Base-by-base conservation (phyloP, 1,139 yeast genomes). In the Pichia sp. region DNA sequence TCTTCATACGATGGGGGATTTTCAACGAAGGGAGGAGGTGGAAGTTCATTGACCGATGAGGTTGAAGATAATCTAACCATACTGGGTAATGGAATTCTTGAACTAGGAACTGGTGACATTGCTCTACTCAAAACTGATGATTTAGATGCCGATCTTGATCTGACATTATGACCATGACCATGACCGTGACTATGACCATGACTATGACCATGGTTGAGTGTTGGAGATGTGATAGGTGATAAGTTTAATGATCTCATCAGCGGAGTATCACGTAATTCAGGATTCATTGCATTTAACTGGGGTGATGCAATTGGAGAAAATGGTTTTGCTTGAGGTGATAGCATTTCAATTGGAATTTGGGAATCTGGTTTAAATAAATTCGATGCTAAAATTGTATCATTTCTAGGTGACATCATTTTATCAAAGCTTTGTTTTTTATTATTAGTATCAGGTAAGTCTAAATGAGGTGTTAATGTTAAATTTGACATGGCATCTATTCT, bases 311-410 rank as follows among this genome's bases (percentile, higher is more conserved):
- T 49, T 6, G 68, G 68, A 3, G 68, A 64, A 35, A 63, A 64
- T 8, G 68, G 69, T 48, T 59, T 61, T 7, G 69, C 68, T 40
- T 65, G 69, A 1, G 68, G 82, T 0, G 87, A 77, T 43, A 74
- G 68, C 41, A 82, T 64, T 42, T 70, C 76, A 16, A 66, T 59
- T 12, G 70, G 71, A 16, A 72, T 56, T 16, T 61, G 53, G 4
- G 59, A 50, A 23, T 68, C 72, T 0, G 92, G 92, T 56, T 76
- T 73, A 60, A 80, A 84, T 18, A 84, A 60, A 57, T 85, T 84
- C 1, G 89, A 62, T 11, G 73, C 76, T 26, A 79, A 59, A 59
- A 77, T 80, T 65, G 76, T 71, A 45, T 57, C 55, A 18, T 56
- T 27, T 27, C 52, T 50, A 29, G 59, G 65, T 29, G 58, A 54